Base-by-base conservation (phyloP, 192 early-diverging fungal genomes). In the Thamnidium elegans region DNA sequence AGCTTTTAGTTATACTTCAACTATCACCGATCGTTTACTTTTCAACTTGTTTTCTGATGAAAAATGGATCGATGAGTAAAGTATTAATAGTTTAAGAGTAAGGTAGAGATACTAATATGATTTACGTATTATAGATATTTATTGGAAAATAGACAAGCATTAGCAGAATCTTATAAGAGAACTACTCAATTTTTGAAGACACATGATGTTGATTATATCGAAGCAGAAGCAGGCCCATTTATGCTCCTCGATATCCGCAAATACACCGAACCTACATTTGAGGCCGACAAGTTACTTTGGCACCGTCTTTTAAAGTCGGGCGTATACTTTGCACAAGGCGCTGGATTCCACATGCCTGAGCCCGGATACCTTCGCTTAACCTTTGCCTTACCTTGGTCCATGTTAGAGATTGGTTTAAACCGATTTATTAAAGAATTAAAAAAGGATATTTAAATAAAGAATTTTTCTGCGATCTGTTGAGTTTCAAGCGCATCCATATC, bases 171-270 rank as follows among this genome's bases (percentile, higher is more conserved):
- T 42, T 93, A 90, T 64, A 63, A 59, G 10, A 31, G 51, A 4
- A 59, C 81, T 3, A 65, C 74, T 9, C 53, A 52, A 4, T 74
- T 77, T 19, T 63, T 94, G 7, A 61, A 73, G 3, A 32, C 66
- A 32, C 76, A 77, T 50, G 60, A 69, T 0, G 76, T 93, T 52
- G 52, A 75, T 31, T 90, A 74, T 58, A 39, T 87, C 11, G 83
- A 81, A 4, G 81, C 90, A 3, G 73, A 86, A 30, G 87, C 86
- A 0, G 90, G 87, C 13, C 89, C 86, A 68, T 95, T 90, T 69
- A 46, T 94, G 7, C 87, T 86, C 79, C 63, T 91, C 39, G 84
- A 87, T 46, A 70, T 90, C 7, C 53, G 62, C 26, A 81, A 26
- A 68, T 63, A 58, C 50, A 62, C 68, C 34, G 50, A 31, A 32